A percentile compares a stretch with the other conserved stretches of the same genome.
Evolutionary conservation across 1,284 basidiomycete genomes (phyloP).

Genomic region (Rhodotorula sp.): DNA sequence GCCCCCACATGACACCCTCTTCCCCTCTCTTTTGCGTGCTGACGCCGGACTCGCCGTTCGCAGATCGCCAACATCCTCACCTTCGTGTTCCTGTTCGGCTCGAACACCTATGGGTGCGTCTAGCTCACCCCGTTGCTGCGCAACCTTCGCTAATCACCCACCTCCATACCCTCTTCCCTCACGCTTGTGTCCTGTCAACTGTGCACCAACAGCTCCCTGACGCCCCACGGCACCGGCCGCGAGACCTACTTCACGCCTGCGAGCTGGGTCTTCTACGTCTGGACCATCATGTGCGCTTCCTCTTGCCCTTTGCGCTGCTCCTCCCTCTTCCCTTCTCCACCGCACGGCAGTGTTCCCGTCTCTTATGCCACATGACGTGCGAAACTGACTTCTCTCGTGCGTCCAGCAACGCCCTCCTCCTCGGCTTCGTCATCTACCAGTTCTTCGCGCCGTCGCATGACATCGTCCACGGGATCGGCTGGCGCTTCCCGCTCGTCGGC

Average conservation of each 20-base stretch:
- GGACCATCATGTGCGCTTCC: conserved; percentile 38
- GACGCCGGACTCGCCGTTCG: background rate
- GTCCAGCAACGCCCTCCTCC: conserved; percentile 49
- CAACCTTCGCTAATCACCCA: background rate
- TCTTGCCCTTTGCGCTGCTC: too few relatives aligned
- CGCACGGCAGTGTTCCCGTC: background rate
- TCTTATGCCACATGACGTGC: too few relatives aligned
- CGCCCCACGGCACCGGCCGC: conserved; percentile 16
- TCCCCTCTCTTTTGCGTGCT: background rate
- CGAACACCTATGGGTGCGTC: conserved; percentile 39
- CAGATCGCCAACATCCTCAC: conserved; percentile 26
- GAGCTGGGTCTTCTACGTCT: conserved; percentile 35
- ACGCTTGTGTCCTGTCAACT: background rate
- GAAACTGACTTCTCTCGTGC: too few relatives aligned
- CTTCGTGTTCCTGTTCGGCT: conserved; percentile 44
- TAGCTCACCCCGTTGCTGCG: background rate
- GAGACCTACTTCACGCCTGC: conserved; percentile 44
- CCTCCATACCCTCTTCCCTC: background rate
- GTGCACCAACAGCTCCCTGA: conserved; percentile 5
- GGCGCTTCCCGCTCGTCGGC: conserved; percentile 52
- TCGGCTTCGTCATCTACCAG: conserved; percentile 50
- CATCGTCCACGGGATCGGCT: conserved; percentile 49
- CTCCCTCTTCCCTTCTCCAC: background rate
- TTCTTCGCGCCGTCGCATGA: conserved; percentile 43
- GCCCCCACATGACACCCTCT: background rate